These are phyloP conservation scores for Drechslerella coelobrocha DNA, from an alignment of 2,329 filamentous ascomycete species.

Conservation along the genomic window DNA sequence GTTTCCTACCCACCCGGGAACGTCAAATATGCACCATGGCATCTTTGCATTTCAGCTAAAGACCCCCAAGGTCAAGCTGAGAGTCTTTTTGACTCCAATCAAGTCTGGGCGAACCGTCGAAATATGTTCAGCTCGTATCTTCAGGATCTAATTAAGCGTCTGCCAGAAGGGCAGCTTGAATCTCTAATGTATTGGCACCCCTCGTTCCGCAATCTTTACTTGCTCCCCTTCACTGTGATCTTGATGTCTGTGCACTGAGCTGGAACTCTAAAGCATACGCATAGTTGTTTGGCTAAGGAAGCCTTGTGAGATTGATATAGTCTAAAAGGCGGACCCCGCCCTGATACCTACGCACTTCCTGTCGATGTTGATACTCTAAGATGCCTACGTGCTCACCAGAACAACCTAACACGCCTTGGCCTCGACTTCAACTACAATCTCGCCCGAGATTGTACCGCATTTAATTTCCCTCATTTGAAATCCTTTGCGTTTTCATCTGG, in stretches of 20 bases:
- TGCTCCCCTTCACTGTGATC: too few relatives aligned
- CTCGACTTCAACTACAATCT: slow-evolving; percentile 14
- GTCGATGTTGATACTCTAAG: neutral
- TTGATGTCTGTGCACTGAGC: too few relatives aligned
- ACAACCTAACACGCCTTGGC: slow-evolving; percentile 15
- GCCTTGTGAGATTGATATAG: neutral
- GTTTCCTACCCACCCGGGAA: slow-evolving; percentile 13
- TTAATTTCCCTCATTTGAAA: slow-evolving; percentile 27
- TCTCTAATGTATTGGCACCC: neutral
- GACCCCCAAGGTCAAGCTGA: neutral
- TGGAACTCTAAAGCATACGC: too few relatives aligned
- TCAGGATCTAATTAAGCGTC: neutral
- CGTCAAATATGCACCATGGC: slow-evolving; percentile 5
- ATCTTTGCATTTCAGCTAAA: slow-evolving; percentile 7
- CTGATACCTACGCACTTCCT: neutral
- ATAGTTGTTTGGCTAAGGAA: neutral
- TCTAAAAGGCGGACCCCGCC: neutral
- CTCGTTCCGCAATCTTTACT: too few relatives aligned
- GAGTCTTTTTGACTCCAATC: neutral
- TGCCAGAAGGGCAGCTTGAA: neutral
- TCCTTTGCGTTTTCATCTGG: slow-evolving; percentile 5
- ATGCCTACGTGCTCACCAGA: neutral
- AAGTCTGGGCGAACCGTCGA: neutral
- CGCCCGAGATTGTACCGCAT: slow-evolving; percentile 20
- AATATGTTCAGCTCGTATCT: neutral